Conservation (phyloP, 768 basidiomycete species). For the Gymnopilus junonius region DNA sequence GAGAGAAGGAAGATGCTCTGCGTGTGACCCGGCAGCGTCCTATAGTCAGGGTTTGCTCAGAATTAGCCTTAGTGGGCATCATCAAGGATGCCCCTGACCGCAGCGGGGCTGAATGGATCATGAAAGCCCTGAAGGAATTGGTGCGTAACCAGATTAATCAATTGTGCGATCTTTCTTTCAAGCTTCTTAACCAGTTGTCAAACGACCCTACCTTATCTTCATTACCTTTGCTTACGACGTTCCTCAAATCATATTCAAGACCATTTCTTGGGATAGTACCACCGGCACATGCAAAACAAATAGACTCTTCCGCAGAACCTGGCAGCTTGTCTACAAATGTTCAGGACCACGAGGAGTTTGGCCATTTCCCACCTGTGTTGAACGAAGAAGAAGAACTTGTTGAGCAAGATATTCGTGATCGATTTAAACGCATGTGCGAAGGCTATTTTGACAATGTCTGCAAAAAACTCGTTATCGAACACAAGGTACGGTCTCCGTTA, state of each 20-base stretch:
- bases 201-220: conserved; percentile 88
- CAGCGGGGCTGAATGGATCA: conserved; percentile 89
- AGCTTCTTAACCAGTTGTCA: conserved; percentile 60
- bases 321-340: conserved; percentile 53
- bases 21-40: conserved; percentile 85
- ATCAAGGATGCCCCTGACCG: conserved; percentile 71
- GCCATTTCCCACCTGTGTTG: conserved; percentile 43
- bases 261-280: conserved; percentile 85
- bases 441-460: conserved; percentile 91
- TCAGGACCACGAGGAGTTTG: conserved; percentile 28
- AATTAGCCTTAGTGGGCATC: conserved; percentile 87
- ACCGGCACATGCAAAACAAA: conserved; percentile 57
- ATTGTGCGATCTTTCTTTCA: conserved; percentile 7
- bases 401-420: conserved; percentile 82
- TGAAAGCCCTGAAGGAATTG: conserved; percentile 83
- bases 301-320: conserved; percentile 55
- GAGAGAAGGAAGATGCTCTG: conserved; percentile 89
- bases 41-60: conserved; percentile 84
- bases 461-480: conserved; percentile 91
- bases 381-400: conserved; percentile 77
- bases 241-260: conserved; percentile 90
- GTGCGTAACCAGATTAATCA: conserved; percentile 47
- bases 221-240: conserved; percentile 87
- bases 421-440: conserved; percentile 92
- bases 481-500: conserved; percentile 62